Evolutionary conservation across 2,329 filamentous ascomycete species (phyloP).

Genomic region (Alternaria hordeiaustralica): DNA sequence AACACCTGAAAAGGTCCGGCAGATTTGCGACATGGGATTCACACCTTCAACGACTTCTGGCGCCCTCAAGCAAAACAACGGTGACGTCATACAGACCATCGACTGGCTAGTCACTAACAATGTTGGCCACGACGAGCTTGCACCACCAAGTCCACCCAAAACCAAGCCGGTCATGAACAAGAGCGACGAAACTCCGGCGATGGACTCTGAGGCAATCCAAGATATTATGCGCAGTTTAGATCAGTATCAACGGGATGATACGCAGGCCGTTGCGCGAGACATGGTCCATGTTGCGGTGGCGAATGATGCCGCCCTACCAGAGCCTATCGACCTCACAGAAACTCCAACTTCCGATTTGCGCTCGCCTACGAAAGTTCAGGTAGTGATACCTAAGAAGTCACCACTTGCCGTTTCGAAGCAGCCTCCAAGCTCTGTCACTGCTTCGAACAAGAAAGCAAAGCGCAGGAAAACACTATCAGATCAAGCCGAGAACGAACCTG

Average conservation of each 20-base stretch:
- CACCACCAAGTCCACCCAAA: conserved; percentile 22
- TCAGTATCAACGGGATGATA: conserved; percentile 6
- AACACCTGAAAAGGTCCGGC: conserved; percentile 40
- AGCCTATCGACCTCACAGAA: not conserved
- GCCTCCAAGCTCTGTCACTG: not conserved
- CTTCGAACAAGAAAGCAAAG: conserved; percentile 24
- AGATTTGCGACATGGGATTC: conserved; percentile 48
- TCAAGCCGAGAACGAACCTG: conserved; percentile 11
- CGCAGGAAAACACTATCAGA: conserved; percentile 31
- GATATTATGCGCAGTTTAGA: conserved; percentile 9
- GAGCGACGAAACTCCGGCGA: not conserved
- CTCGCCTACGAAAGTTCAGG: conserved; percentile 27
- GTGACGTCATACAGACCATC: conserved; percentile 38
- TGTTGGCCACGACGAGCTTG: conserved; percentile 38
- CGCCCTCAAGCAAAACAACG: conserved; percentile 34
- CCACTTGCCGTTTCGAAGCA: conserved; percentile 5
- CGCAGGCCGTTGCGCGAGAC: not conserved
- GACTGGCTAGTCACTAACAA: conserved; percentile 42
- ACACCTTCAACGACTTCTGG: conserved; percentile 37
- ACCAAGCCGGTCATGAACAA: conserved; percentile 1
- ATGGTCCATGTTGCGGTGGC: not conserved
- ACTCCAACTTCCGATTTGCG: not conserved
- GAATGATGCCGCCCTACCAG: not conserved
- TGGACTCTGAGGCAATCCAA: conserved; percentile 6
- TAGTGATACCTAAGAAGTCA: conserved; percentile 29